phyloP scores from a whole-genome alignment of 345 rosid species.

The Murraya paniculata region DNA sequence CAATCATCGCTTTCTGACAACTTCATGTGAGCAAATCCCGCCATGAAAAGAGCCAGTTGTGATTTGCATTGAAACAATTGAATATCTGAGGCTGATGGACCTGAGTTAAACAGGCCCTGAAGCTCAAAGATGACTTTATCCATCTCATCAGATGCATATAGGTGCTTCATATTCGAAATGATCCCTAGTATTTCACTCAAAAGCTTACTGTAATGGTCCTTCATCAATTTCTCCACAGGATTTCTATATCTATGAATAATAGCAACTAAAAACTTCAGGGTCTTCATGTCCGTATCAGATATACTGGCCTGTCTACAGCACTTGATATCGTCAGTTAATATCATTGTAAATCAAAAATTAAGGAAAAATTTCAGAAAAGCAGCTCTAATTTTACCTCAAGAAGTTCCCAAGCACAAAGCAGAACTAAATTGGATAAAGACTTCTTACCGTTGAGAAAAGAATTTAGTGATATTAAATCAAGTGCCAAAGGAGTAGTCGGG shows the following conservation, averaged over 20 bases:
- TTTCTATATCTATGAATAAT: conserved; percentile 38
- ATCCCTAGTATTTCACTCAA: conserved; percentile 50
- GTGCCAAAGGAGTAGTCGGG: neutral
- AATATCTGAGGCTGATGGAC: conserved; percentile 34
- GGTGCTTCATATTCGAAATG: conserved; percentile 48
- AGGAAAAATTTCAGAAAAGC: neutral
- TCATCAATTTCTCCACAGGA: conserved; percentile 30
- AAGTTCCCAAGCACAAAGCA: neutral
- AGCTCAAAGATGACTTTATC: conserved; percentile 63
- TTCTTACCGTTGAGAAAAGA: neutral
- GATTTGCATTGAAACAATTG: conserved; percentile 51
- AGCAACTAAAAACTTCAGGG: conserved; percentile 52
- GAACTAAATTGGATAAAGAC: neutral
- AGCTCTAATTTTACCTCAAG: neutral
- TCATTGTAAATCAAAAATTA: neutral
- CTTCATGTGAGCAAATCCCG: conserved; percentile 58
- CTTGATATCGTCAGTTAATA: conserved; percentile 19
- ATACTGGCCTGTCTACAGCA: conserved; percentile 54
- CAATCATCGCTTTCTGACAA: conserved; percentile 62
- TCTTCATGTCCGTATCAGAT: conserved; percentile 56
- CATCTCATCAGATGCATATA: conserved; percentile 59
- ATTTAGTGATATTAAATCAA: neutral
- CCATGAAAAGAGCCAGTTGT: conserved; percentile 63
- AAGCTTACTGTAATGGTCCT: conserved; percentile 39
- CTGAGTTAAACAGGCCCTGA: conserved; percentile 54